Conservation (phyloP, 164 flowering plant species). For the Sedum album region DNA sequence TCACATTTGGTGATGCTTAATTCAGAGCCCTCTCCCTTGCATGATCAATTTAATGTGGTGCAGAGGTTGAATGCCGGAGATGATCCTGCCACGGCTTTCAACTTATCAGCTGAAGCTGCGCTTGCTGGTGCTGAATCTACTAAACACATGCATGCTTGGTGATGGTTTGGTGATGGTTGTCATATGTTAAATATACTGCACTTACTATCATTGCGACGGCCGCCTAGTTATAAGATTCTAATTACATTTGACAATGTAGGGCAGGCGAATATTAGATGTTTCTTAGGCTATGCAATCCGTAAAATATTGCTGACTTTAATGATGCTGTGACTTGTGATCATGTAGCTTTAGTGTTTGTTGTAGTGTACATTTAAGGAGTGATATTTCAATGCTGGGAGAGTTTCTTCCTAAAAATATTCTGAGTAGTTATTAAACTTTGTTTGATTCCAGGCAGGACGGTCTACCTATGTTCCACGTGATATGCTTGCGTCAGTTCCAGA, state of each 20-base stretch:
- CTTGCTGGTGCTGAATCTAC: slow-evolving; percentile 81
- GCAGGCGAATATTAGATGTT: no score
- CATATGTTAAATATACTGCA: neutral
- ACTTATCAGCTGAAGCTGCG: slow-evolving; percentile 80
- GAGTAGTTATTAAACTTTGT: neutral
- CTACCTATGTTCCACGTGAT: slow-evolving; percentile 63
- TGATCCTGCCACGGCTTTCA: slow-evolving; percentile 65
- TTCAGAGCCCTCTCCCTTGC: neutral
- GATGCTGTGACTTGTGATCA: no score
- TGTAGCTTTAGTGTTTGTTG: no score
- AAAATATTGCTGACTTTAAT: no score
- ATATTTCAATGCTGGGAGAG: no score
- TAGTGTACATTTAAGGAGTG: no score
- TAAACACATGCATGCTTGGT: slow-evolving; percentile 74
- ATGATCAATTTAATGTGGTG: slow-evolving; percentile 5
- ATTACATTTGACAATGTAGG: neutral
- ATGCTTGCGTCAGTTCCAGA: slow-evolving; percentile 74
- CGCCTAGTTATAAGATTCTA: neutral
- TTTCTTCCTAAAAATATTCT: no score
- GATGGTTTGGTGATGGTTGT: neutral
- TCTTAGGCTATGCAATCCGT: no score
- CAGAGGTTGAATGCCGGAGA: slow-evolving; percentile 71
- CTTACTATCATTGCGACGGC: neutral
- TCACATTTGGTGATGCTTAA: neutral
- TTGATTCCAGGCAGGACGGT: slow-evolving; percentile 73